phyloP scores from a whole-genome alignment of 1,139 yeast species.

The Nakaseomyces kungkrabaensis region DNA sequence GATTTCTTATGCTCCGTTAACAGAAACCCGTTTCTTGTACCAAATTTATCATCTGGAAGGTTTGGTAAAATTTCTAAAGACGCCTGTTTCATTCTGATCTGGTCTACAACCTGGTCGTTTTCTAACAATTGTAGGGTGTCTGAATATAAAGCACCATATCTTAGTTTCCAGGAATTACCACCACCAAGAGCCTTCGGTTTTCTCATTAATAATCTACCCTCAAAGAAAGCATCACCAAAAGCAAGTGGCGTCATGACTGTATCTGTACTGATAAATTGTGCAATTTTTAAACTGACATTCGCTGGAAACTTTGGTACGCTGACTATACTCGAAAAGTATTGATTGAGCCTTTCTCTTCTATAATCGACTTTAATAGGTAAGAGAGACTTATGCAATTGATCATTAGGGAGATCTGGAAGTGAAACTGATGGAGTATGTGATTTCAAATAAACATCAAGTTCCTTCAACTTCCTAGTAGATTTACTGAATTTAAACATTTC shows the following conservation, averaged over 20 bases:
- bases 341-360: slow-evolving; percentile 46
- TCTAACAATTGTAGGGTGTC: slow-evolving; percentile 54
- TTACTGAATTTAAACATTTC: slow-evolving; percentile 70
- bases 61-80: slow-evolving; percentile 60
- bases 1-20: slow-evolving; percentile 56
- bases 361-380: slow-evolving; percentile 59
- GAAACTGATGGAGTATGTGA: slow-evolving; percentile 45
- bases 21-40: slow-evolving; percentile 69
- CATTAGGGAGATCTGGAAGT: slow-evolving; percentile 59
- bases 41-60: slow-evolving; percentile 55
- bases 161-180: slow-evolving; percentile 57
- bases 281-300: slow-evolving; percentile 42
- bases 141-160: slow-evolving; percentile 67
- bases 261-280: slow-evolving; percentile 61
- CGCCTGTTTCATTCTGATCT: slow-evolving; percentile 47
- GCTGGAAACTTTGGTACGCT: slow-evolving; percentile 54
- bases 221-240: slow-evolving; percentile 48
- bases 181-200: slow-evolving; percentile 41
- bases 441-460: slow-evolving; percentile 49
- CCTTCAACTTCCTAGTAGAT: slow-evolving; percentile 42
- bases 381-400: slow-evolving; percentile 42
- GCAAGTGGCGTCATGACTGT: slow-evolving; percentile 52
- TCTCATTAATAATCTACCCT: slow-evolving; percentile 60
- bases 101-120: slow-evolving; percentile 45
- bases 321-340: slow-evolving; percentile 51